phyloP scores from a whole-genome alignment of 805 yeast genomes.

The Saccharomycopsis sp. region DNA sequence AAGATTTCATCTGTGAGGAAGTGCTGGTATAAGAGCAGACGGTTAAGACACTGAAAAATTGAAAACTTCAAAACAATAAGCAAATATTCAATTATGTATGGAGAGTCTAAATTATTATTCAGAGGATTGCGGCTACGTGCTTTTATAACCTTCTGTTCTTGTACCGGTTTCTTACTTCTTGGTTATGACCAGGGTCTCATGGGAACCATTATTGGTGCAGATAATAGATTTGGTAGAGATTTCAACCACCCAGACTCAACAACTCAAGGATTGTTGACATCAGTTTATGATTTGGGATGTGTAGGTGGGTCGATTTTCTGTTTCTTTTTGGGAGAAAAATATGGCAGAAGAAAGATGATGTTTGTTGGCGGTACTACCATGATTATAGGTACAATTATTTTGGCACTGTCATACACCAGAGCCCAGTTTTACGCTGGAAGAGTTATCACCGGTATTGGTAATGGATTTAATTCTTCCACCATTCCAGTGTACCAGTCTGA shows the following conservation, averaged over 20 bases:
- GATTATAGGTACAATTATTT: constrained; percentile 51
- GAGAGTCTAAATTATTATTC: too few relatives aligned
- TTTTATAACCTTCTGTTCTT: constrained; percentile 4
- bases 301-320: constrained; percentile 49
- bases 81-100: too few relatives aligned
- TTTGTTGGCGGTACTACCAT: constrained; percentile 45
- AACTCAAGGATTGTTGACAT: constrained; percentile 62
- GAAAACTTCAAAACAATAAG: too few relatives aligned
- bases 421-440: constrained; percentile 73
- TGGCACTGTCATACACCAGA: constrained; percentile 45
- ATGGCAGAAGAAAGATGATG: constrained; percentile 62
- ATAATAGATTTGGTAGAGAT: constrained; percentile 22
- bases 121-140: too few relatives aligned
- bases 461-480: constrained; percentile 66
- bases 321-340: constrained; percentile 47
- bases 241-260: constrained; percentile 33
- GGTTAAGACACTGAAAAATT: too few relatives aligned
- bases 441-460: constrained; percentile 64
- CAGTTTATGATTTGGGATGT: constrained; percentile 63
- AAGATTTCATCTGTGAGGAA: too few relatives aligned
- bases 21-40: too few relatives aligned
- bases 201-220: constrained; percentile 54
- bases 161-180: constrained; percentile 52
- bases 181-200: constrained; percentile 78
- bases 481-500: constrained; percentile 79